phyloP scores from a whole-genome alignment of 1,139 yeast genomes.

The Geotrichum siamense region DNA sequence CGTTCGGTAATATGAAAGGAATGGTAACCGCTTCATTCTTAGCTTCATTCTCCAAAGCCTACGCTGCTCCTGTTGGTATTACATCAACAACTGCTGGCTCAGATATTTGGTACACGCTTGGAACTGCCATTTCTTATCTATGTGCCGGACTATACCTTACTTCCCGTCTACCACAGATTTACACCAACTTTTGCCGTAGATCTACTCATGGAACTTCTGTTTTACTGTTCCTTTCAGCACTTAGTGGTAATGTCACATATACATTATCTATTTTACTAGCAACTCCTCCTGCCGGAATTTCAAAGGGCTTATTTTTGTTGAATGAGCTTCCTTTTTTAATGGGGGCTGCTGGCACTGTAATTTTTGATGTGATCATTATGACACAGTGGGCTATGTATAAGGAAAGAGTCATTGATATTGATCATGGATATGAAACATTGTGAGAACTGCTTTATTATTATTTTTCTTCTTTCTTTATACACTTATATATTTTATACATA shows the following conservation, averaged over 20 bases:
- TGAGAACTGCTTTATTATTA: no score
- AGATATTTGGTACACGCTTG: conserved; percentile 32
- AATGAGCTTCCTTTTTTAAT: conserved; percentile 75
- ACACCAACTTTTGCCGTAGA: conserved; percentile 64
- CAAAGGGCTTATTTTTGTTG: conserved; percentile 45
- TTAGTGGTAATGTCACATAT: conserved; percentile 75
- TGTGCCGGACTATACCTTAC: conserved; percentile 70
- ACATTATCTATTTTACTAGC: conserved; percentile 56
- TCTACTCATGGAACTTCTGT: conserved; percentile 85
- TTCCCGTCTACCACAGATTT: conserved; percentile 79
- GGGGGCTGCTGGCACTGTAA: conserved; percentile 81
- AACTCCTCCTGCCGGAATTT: conserved; percentile 38
- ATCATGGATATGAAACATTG: not conserved
- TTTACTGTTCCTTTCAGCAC: conserved; percentile 67
- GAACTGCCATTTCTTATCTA: conserved; percentile 65
- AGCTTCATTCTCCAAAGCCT: conserved; percentile 27
- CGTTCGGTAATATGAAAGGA: conserved; percentile 18
- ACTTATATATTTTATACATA: no score
- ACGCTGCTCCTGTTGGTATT: conserved; percentile 24
- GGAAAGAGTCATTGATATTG: not conserved
- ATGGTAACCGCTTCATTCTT: conserved; percentile 29
- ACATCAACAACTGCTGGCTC: conserved; percentile 21
- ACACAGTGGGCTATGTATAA: conserved; percentile 45
- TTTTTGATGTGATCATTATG: conserved; percentile 70
- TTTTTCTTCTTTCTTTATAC: no score